These are phyloP conservation scores for Saccharomyces hybrid DNA, from an alignment of 1,139 yeast species.

Conservation along the genomic window DNA sequence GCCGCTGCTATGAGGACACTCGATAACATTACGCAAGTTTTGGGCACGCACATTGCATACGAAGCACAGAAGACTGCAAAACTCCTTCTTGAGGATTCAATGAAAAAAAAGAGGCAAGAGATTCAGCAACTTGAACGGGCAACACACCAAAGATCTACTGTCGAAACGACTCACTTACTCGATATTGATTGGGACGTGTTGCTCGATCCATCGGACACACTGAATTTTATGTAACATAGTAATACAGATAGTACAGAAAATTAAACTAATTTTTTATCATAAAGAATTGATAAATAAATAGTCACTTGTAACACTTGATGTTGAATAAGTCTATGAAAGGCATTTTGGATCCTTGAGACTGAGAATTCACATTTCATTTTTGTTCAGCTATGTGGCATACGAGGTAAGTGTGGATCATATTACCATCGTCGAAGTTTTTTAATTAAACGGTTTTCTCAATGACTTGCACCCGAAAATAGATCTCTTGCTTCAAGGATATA, in stretches of 20 bases:
- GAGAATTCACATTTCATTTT: too few species aligned
- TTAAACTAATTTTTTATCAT: too few species aligned
- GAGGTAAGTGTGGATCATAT: too few species aligned
- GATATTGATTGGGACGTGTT: conserved; percentile 9
- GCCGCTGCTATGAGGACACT: conserved; percentile 6
- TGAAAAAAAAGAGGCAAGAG: conserved; percentile 7
- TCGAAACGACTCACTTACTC: neutral
- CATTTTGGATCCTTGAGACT: too few species aligned
- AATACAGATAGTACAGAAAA: neutral
- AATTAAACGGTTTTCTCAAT: too few species aligned
- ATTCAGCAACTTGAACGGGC: conserved; percentile 7
- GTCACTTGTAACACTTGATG: too few species aligned
- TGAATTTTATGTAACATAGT: neutral
- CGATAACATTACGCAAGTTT: conserved; percentile 3
- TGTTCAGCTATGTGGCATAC: too few species aligned
- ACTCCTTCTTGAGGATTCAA: conserved; percentile 8
- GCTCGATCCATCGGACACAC: conserved; percentile 8
- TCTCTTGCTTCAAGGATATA: too few species aligned
- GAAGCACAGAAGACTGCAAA: conserved; percentile 9
- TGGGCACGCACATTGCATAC: conserved; percentile 6
- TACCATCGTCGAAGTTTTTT: too few species aligned
- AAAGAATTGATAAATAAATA: neutral
- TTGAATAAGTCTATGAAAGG: too few species aligned
- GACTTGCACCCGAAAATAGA: too few species aligned
- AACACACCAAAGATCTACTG: conserved; percentile 1